phyloP scores from a whole-genome alignment of 495 filamentous ascomycete species.

The Filosporella fistucella region DNA sequence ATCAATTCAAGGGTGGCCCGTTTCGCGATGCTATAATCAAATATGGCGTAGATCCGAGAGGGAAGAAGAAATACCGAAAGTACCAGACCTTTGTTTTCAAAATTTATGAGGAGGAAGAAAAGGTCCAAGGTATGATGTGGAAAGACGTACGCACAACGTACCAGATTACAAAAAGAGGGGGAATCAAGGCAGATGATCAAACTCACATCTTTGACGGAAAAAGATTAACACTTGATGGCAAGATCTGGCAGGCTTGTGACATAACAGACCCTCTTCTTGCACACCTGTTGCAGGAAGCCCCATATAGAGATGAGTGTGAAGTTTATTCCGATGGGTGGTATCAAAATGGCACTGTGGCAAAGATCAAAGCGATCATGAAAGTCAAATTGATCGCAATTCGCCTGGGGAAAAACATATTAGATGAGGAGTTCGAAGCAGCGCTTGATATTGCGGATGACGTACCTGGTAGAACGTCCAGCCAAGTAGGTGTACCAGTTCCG shows the following conservation, averaged over 20 bases:
- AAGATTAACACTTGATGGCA: conserved; percentile 62
- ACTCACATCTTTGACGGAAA: conserved; percentile 81
- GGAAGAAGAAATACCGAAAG: conserved; percentile 62
- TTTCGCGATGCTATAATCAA: conserved; percentile 83
- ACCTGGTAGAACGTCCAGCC: neutral
- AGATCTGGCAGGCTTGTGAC: conserved; percentile 91
- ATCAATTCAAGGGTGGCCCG: conserved; percentile 84
- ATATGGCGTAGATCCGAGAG: conserved; percentile 82
- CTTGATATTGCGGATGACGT: conserved; percentile 41
- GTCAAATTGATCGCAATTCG: conserved; percentile 62
- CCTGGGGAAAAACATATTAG: conserved; percentile 36
- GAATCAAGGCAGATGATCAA: neutral
- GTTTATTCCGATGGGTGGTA: conserved; percentile 74
- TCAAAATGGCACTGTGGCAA: conserved; percentile 68
- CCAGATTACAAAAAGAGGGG: neutral
- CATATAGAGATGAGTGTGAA: conserved; percentile 47
- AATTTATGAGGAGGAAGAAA: conserved; percentile 29
- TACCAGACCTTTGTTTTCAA: conserved; percentile 90
- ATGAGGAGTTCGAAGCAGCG: conserved; percentile 45
- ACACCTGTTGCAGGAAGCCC: conserved; percentile 42
- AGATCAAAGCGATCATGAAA: conserved; percentile 80
- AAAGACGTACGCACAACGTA: conserved; percentile 4
- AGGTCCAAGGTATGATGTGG: conserved; percentile 13
- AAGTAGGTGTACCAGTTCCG: conserved; percentile 27
- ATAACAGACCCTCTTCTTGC: conserved; percentile 72